phyloP scores from a whole-genome alignment of 2,329 filamentous ascomycete genomes.

The Xylariaceae sp. region DNA sequence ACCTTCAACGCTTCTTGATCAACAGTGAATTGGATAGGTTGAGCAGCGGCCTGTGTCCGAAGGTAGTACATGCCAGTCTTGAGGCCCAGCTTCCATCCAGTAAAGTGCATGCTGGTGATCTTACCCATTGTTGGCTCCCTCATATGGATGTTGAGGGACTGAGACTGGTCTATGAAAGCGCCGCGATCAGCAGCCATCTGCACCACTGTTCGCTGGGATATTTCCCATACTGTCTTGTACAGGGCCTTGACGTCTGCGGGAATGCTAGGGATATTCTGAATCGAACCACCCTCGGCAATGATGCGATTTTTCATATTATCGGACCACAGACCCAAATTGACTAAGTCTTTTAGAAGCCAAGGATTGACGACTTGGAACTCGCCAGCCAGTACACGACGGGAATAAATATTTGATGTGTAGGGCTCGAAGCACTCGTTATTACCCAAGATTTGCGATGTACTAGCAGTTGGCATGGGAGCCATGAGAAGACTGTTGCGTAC shows the following conservation, averaged over 20 bases:
- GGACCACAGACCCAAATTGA: constrained; percentile 97
- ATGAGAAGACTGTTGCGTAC: constrained; percentile 93
- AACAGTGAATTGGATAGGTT: constrained; percentile 98
- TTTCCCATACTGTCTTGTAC: constrained; percentile 99
- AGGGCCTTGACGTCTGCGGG: constrained; percentile 91
- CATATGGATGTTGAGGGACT: constrained; percentile 99
- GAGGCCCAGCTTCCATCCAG: constrained; percentile 96
- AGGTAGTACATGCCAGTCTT: constrained; percentile 99
- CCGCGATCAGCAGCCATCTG: constrained; percentile 98
- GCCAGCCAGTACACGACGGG: constrained; percentile 91
- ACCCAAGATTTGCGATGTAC: constrained; percentile 94
- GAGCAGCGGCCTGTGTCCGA: constrained; percentile 92
- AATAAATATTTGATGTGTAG: constrained; percentile 99
- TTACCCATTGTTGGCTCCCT: constrained; percentile 99
- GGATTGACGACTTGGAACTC: constrained; percentile 99
- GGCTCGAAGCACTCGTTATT: constrained; percentile 99
- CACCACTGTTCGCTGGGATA: constrained; percentile 89
- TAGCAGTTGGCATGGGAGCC: constrained; percentile 96
- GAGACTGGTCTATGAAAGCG: constrained; percentile 97
- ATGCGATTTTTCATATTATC: constrained; percentile 99
- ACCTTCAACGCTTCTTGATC: constrained; percentile 93
- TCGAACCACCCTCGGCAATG: constrained; percentile 91
- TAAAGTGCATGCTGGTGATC: constrained; percentile 99
- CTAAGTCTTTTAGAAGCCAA: constrained; percentile 95
- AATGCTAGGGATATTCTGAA: constrained; percentile 96